Percentiles rank a stretch among this genome's conserved stretches.
Conservation (phyloP, 2,329 filamentous ascomycete species). For the Phialophora tarda region DNA sequence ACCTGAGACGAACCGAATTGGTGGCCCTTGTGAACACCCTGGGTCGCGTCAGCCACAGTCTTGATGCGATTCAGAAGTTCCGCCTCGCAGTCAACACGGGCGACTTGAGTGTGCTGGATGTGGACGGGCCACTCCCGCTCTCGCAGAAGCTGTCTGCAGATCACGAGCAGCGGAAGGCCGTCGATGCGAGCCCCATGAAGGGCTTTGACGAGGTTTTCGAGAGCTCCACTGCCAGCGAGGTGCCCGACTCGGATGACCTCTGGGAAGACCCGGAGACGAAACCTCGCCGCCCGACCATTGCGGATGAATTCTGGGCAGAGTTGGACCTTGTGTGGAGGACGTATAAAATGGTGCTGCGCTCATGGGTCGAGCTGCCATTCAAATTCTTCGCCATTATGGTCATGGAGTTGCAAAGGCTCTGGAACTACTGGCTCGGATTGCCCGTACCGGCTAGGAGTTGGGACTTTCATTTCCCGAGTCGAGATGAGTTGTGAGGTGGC, state of each 20-base stretch:
- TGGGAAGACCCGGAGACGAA: constrained; percentile 41
- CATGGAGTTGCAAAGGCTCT: constrained; percentile 61
- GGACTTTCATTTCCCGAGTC: constrained; percentile 55
- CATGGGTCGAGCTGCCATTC: constrained; percentile 72
- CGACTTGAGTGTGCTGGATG: constrained; percentile 29
- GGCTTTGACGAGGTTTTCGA: not conserved
- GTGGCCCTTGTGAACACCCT: constrained; percentile 96
- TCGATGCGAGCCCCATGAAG: constrained; percentile 14
- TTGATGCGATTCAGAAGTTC: constrained; percentile 78
- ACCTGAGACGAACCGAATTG: constrained; percentile 84
- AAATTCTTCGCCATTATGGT: constrained; percentile 66
- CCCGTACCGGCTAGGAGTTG: constrained; percentile 63
- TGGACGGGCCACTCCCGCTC: constrained; percentile 20
- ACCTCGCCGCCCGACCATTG: constrained; percentile 46
- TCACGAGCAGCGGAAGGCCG: constrained; percentile 42
- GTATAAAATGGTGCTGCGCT: constrained; percentile 68
- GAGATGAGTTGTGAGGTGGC: constrained; percentile 50
- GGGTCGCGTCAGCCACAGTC: constrained; percentile 79
- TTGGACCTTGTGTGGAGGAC: constrained; percentile 66
- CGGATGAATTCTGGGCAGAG: constrained; percentile 69
- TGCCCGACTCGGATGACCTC: constrained; percentile 1
- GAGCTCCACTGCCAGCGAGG: not conserved
- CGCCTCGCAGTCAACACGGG: constrained; percentile 53
- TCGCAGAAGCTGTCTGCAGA: constrained; percentile 32
- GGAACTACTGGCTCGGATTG: constrained; percentile 68